Percentiles rank a stretch among this genome's conserved stretches.
Conservation (phyloP, 2,329 filamentous ascomycete genomes). For the Pseudocercospora crystallina region DNA sequence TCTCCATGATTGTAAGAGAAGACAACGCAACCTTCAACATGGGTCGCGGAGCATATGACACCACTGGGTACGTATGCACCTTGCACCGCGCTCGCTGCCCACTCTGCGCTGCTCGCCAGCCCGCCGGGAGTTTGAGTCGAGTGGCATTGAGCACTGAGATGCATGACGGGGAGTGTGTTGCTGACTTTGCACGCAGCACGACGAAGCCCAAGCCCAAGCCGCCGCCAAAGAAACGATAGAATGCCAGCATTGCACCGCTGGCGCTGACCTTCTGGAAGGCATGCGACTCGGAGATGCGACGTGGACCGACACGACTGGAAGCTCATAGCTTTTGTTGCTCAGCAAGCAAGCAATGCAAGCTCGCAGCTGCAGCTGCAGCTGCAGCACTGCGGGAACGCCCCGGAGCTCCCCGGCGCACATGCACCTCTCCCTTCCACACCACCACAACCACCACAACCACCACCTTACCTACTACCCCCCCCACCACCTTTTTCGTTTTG, state of each 20-base stretch:
- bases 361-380: slow-evolving; percentile 13
- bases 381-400: slow-evolving; percentile 4
- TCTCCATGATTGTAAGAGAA: slow-evolving; percentile 44
- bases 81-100: no score
- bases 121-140: no score
- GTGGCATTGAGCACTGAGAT: no score
- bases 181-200: slow-evolving; percentile 29
- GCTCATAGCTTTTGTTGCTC: slow-evolving; percentile 10
- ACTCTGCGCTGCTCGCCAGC: no score
- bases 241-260: not conserved
- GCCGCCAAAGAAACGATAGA: slow-evolving; percentile 31
- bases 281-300: slow-evolving; percentile 4
- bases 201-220: slow-evolving; percentile 45
- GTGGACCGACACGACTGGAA: not conserved
- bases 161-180: no score
- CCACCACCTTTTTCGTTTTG: slow-evolving; percentile 10
- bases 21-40: slow-evolving; percentile 41
- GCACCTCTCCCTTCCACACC: slow-evolving; percentile 2
- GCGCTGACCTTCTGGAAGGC: slow-evolving; percentile 2
- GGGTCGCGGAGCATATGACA: slow-evolving; percentile 52
- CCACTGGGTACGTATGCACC: slow-evolving; percentile 38
- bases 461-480: slow-evolving; percentile 3
- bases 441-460: slow-evolving; percentile 10
- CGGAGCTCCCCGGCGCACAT: slow-evolving; percentile 11
- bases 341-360: slow-evolving; percentile 4